A percentile compares a stretch with the other conserved stretches of the same genome.
Conservation (phyloP, 2,329 filamentous ascomycete genomes). For the Neophaeococcomyces aloes region DNA sequence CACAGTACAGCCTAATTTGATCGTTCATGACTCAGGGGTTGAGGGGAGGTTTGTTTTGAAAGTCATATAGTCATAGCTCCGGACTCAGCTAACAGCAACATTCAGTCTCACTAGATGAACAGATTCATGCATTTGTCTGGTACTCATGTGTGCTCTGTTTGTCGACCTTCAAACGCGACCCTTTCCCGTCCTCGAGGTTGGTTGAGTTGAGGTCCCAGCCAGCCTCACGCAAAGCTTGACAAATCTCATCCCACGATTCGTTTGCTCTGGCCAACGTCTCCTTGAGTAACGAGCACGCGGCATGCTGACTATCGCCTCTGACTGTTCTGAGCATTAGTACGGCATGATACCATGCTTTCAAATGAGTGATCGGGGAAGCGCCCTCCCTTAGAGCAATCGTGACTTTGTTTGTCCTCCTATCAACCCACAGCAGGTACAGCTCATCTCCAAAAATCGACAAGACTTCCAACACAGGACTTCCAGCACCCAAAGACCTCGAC, state of each 20-base stretch:
- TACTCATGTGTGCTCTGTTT: not conserved
- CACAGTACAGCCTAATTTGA: too few relatives aligned
- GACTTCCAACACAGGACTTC: constrained; percentile 1
- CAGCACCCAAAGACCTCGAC: not conserved
- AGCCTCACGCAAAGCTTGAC: constrained; percentile 8
- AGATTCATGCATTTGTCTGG: too few relatives aligned
- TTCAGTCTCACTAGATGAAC: too few relatives aligned
- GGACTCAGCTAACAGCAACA: too few relatives aligned
- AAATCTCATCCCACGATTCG: constrained; percentile 10
- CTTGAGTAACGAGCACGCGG: not conserved
- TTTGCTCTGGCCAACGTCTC: constrained; percentile 12
- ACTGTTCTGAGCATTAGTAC: constrained; percentile 23
- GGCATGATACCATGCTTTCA: constrained; percentile 55
- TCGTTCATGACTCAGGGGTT: too few relatives aligned
- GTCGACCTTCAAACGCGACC: constrained; percentile 1
- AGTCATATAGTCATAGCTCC: too few relatives aligned
- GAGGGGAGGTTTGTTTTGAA: too few relatives aligned
- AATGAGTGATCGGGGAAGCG: constrained; percentile 39
- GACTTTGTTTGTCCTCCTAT: constrained; percentile 31
- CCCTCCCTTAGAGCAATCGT: constrained; percentile 56
- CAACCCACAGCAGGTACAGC: constrained; percentile 53
- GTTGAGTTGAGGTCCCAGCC: constrained; percentile 18
- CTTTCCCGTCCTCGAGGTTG: constrained; percentile 13
- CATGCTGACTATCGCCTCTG: too few relatives aligned
- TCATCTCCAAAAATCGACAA: constrained; percentile 41